Evolutionary conservation across 2,329 filamentous ascomycete genomes (phyloP), one percentile per base, ranked within the genome.

Genomic region (Apiospora koreana): DNA sequence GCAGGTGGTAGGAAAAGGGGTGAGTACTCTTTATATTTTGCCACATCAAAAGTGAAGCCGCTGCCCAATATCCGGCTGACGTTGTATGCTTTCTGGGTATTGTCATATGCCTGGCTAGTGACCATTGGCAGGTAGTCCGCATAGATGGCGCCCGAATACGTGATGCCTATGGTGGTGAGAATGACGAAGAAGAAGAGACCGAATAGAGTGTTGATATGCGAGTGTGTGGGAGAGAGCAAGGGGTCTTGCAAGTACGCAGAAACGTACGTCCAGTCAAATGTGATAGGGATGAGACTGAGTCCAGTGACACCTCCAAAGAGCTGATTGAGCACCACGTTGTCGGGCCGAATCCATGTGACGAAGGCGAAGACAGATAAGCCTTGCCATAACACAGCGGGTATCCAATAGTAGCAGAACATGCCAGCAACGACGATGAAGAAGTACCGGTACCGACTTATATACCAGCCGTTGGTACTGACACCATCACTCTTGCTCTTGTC

Each of bases 41-140:
- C 81, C 28, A 84, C 75, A 71, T 90, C 82, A 21, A 91, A 83
- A 0, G 83, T 86, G 69, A 84, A 81, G 43, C 84, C 80, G 0
- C 80, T 71, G 25, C 83, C 84, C 7, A 91, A 81, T 28, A 90
- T 87, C 2, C 83, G 82, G 14, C 79, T 80, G 18, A 88, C 84
- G 28, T 88, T 83, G 74, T 90, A 90, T 0, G 78, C 65, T 1
- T 75, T 75, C 14, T 86, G 87, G 0, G 84, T 87, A 70, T 90
- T 90, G 77, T 91, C 88, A 71, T 86, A 90, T 0, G 84, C 84
- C 64, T 84, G 81, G 28, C 86, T 85, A 14, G 84, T 84, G 42
- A 87, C 85, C 69, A 90, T 82, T 0, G 88, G 88, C 21, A 91
- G 77, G 70, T 88, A 89, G 2, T 86, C 84, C 0, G 85, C 82